Conservation (phyloP, 2,329 filamentous ascomycete species). For the Nothophoma quercina region DNA sequence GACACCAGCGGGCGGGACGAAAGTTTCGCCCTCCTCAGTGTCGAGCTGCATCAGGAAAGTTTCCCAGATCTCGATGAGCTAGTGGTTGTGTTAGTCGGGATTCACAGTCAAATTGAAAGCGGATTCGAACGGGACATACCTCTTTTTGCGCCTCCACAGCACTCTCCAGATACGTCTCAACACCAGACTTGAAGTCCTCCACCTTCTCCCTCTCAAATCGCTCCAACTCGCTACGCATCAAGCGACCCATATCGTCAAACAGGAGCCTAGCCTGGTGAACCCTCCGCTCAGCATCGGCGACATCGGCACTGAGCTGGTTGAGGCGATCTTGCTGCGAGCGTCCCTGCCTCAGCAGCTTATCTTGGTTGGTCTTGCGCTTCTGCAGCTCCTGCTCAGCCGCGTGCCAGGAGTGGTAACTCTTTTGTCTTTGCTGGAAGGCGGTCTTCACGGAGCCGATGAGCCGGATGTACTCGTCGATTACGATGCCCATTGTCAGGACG, state of each 20-base stretch:
- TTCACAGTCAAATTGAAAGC: background rate
- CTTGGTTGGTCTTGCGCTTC: slow-evolving; percentile 87
- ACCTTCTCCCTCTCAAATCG: slow-evolving; percentile 97
- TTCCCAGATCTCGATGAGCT: slow-evolving; percentile 92
- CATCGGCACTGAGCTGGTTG: slow-evolving; percentile 90
- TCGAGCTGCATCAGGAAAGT: slow-evolving; percentile 97
- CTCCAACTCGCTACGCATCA: slow-evolving; percentile 91
- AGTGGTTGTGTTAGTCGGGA: slow-evolving; percentile 19
- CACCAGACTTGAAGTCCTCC: slow-evolving; percentile 97
- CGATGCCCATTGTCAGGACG: slow-evolving; percentile 93
- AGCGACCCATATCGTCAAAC: slow-evolving; percentile 95
- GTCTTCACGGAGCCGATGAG: slow-evolving; percentile 95
- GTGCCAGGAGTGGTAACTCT: slow-evolving; percentile 95
- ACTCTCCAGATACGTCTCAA: slow-evolving; percentile 96
- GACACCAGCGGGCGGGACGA: slow-evolving; percentile 49
- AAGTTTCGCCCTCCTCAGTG: slow-evolving; percentile 76
- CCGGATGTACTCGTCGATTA: slow-evolving; percentile 97
- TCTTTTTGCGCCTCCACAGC: slow-evolving; percentile 98
- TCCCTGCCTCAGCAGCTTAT: slow-evolving; percentile 93
- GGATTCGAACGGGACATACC: slow-evolving; percentile 61
- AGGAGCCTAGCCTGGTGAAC: slow-evolving; percentile 88
- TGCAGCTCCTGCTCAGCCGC: slow-evolving; percentile 85
- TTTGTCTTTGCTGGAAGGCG: slow-evolving; percentile 90
- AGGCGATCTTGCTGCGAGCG: slow-evolving; percentile 95
- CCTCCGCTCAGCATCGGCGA: slow-evolving; percentile 91